These are phyloP conservation scores for Bipolaris gigantea DNA, from an alignment of 2,329 filamentous ascomycete species.

Conservation along the genomic window DNA sequence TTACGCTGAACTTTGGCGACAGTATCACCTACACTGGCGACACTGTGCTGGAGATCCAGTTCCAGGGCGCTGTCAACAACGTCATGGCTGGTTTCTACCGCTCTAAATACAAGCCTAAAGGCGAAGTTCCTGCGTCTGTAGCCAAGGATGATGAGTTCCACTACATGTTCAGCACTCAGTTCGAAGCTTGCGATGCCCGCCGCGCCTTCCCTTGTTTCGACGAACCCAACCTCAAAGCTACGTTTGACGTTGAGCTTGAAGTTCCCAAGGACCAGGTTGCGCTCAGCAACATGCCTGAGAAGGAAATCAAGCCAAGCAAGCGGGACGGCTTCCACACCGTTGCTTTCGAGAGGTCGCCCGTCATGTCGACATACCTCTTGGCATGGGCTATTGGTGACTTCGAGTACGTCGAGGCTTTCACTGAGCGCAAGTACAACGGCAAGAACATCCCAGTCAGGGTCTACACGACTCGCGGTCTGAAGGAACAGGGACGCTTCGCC, in stretches of 20 bases:
- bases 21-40: constrained; percentile 69
- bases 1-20: constrained; percentile 73
- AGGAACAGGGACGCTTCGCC: constrained; percentile 87
- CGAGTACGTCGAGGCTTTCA: constrained; percentile 91
- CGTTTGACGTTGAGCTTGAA: constrained; percentile 92
- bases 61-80: constrained; percentile 82
- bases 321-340: constrained; percentile 74
- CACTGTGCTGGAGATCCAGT: constrained; percentile 69
- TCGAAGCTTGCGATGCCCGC: constrained; percentile 93
- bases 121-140: constrained; percentile 72
- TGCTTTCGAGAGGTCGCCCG: constrained; percentile 85
- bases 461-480: constrained; percentile 92
- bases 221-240: constrained; percentile 94
- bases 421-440: constrained; percentile 85
- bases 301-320: constrained; percentile 71
- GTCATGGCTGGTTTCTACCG: constrained; percentile 90
- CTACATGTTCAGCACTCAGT: constrained; percentile 88
- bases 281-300: constrained; percentile 94
- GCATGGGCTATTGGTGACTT: constrained; percentile 98
- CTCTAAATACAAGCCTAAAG: constrained; percentile 85
- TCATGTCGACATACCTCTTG: constrained; percentile 95
- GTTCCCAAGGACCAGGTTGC: constrained; percentile 85
- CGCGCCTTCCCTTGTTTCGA: constrained; percentile 97
- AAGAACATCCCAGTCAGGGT: constrained; percentile 90
- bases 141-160: constrained; percentile 68